Conservation (phyloP, 768 basidiomycete genomes). For the Tulasnella sp. region DNA sequence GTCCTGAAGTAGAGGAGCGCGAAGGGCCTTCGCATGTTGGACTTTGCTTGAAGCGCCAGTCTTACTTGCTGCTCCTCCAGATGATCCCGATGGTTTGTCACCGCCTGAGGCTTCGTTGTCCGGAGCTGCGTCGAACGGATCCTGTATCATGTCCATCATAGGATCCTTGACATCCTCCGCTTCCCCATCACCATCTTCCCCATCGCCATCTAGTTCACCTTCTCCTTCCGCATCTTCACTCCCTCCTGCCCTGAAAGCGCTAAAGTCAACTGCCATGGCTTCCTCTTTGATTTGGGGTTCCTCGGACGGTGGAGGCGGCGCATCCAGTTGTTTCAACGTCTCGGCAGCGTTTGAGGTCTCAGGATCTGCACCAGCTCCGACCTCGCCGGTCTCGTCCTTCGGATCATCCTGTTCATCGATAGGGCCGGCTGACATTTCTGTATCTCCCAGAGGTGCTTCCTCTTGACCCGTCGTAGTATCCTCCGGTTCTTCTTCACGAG, state of each 20-base stretch:
- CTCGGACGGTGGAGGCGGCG: constrained; percentile 30
- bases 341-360: constrained; percentile 6
- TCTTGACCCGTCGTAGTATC: constrained; percentile 33
- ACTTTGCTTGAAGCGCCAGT: not conserved
- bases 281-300: constrained; percentile 30
- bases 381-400: constrained; percentile 13
- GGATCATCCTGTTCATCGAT: not conserved
- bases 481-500: constrained; percentile 8
- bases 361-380: not conserved
- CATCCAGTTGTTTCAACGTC: constrained; percentile 17
- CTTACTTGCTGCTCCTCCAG: not conserved
- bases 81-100: not conserved
- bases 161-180: constrained; percentile 18
- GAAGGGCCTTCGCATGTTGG: constrained; percentile 26
- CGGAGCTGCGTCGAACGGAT: not conserved
- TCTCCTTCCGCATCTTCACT: constrained; percentile 29
- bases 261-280: constrained; percentile 24
- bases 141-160: constrained; percentile 4
- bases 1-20: constrained; percentile 30
- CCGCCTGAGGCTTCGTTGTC: not conserved
- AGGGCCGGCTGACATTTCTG: not conserved
- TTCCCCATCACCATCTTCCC: constrained; percentile 32
- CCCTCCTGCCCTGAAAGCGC: constrained; percentile 25
- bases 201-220: constrained; percentile 31
- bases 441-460: constrained; percentile 47